Conservation (phyloP, 2,329 filamentous ascomycete genomes). For the Botrytis deweyae region DNA sequence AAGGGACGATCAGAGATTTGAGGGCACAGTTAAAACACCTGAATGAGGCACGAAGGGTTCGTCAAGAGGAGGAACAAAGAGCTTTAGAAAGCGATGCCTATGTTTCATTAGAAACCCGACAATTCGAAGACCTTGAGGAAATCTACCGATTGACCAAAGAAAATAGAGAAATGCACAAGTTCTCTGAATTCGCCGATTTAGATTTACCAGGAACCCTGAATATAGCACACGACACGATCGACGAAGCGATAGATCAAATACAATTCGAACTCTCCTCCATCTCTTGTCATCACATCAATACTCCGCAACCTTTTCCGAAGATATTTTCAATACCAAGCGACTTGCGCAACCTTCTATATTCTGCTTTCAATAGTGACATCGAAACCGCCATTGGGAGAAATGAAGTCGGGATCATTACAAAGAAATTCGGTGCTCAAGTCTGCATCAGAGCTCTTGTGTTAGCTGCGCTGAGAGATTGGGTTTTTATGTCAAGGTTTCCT, state of each 20-base stretch:
- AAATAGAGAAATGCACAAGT: constrained; percentile 3
- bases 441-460: constrained; percentile 17
- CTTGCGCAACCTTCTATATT: constrained; percentile 5
- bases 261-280: constrained; percentile 23
- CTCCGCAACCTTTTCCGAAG: not conserved
- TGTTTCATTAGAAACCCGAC: not conserved
- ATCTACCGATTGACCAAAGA: constrained; percentile 7
- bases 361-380: not conserved
- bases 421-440: not conserved
- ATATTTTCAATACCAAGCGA: not conserved
- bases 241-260: constrained; percentile 20
- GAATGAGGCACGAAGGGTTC: not conserved
- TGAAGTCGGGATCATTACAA: not conserved
- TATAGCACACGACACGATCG: not conserved
- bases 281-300: not conserved
- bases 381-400: not conserved
- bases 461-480: constrained; percentile 24
- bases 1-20: constrained; percentile 8
- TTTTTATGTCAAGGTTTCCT: constrained; percentile 25
- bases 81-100: not conserved
- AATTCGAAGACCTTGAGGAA: not conserved
- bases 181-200: not conserved
- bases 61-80: not conserved
- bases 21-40: not conserved
- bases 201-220: not conserved